Base-by-base conservation (phyloP, 805 yeast genomes). In the Metschnikowia proteae region DNA sequence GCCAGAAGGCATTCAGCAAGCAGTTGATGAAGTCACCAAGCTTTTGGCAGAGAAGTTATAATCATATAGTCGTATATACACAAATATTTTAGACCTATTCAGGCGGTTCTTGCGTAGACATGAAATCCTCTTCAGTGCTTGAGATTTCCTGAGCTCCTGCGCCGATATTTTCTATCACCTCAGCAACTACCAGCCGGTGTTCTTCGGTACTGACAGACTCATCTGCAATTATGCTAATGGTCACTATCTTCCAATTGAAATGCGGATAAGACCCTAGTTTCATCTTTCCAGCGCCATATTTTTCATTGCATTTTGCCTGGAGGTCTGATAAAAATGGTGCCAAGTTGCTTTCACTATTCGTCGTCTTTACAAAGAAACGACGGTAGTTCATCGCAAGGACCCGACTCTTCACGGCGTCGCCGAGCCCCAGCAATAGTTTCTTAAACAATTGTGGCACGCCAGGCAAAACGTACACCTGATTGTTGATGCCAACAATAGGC, bases 181-280 rank as follows among this genome's bases (percentile, higher is more conserved):
- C 73, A 0, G 61, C 58, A 5, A 80, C 87, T 2, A 84, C 59
- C 2, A 59, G 54, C 29, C 74, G 60, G 55, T 87, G 65, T 0
- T 60, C 63, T 2, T 46, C 50, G 2, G 43, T 38, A 1, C 54
- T 38, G 1, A 70, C 56, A 13, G 73, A 66, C 22, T 58, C 61
- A 17, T 79, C 78, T 1, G 95, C 96, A 34, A 87, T 73, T 13
- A 89, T 76, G 56, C 95, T 85, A 17, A 89, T 80, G 0, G 96
- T 88, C 56, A 80, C 84, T 46, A 80, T 68, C 0, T 78, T 74
- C 65, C 80, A 75, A 11, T 76, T 75, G 67, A 79, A 75, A 64
- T 89, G 96, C 1, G 96, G 96, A 61, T 89, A 89, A 31, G 91
- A 83, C 3, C 96, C 96, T 42, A 89, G 74, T 60, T 88, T 89